phyloP scores from a whole-genome alignment of 345 rosid species.

The Salix viminalis region DNA sequence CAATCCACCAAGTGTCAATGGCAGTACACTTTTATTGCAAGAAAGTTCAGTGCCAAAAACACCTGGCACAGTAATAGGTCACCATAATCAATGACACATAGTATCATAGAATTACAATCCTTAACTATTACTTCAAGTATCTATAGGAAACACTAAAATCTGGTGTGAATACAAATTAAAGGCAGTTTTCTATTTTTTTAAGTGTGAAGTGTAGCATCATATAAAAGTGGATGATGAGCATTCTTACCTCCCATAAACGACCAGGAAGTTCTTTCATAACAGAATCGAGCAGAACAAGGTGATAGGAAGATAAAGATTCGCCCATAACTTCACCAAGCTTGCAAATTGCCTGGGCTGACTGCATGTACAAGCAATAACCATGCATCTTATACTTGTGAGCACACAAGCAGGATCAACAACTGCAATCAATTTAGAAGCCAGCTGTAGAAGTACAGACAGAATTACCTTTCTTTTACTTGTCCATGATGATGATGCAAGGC shows the following conservation, averaged over 20 bases:
- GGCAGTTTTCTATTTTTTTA: not conserved
- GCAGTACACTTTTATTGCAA: no score
- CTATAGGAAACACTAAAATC: not conserved
- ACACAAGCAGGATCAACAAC: constrained; percentile 7
- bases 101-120: not conserved
- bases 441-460: constrained; percentile 5
- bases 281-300: constrained; percentile 52
- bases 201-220: not conserved
- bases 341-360: constrained; percentile 83
- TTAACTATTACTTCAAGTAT: not conserved
- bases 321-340: constrained; percentile 83
- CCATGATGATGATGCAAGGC: constrained; percentile 85
- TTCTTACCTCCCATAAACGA: constrained; percentile 85
- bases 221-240: constrained; percentile 3
- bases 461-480: constrained; percentile 73
- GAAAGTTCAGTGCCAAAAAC: no score
- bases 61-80: not conserved
- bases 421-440: constrained; percentile 3
- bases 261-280: constrained; percentile 83
- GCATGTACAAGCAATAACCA: constrained; percentile 19
- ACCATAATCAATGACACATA: not conserved
- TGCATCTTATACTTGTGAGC: not conserved
- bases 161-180: not conserved
- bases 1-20: no score
- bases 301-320: constrained; percentile 64